These are phyloP conservation scores for Schrenkiella parvula DNA, from an alignment of 345 rosid genomes.

Conservation along the genomic window DNA sequence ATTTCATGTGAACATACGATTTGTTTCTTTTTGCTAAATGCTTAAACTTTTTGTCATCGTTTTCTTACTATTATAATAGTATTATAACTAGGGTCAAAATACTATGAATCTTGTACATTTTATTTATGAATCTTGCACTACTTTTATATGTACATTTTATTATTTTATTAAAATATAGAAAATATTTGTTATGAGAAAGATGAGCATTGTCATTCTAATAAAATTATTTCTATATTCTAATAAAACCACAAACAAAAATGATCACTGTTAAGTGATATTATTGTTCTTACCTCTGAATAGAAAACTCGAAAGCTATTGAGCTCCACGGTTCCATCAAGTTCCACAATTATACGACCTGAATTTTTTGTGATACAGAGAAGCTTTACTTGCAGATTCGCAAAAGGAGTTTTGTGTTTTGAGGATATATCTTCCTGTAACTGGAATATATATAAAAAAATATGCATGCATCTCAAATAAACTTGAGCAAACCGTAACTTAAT, in stretches of 20 bases:
- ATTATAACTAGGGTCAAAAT: too few species aligned
- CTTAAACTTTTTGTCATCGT: too few species aligned
- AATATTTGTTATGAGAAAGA: too few species aligned
- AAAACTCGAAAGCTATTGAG: slow-evolving; percentile 30
- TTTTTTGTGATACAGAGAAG: slow-evolving; percentile 3
- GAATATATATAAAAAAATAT: slow-evolving; percentile 16
- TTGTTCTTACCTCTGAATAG: slow-evolving; percentile 24
- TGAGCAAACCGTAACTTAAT: slow-evolving; percentile 14
- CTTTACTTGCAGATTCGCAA: background rate
- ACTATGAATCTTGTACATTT: too few species aligned
- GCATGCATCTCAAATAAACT: slow-evolving; percentile 4
- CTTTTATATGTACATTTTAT: too few species aligned
- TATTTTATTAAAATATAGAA: too few species aligned
- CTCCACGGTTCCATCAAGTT: slow-evolving; percentile 34
- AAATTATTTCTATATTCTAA: too few species aligned
- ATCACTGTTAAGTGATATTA: background rate
- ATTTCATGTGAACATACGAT: too few species aligned
- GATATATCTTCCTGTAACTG: slow-evolving; percentile 7
- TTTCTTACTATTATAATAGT: too few species aligned
- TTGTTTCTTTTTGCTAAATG: too few species aligned
- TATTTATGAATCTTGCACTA: too few species aligned
- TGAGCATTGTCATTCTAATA: too few species aligned
- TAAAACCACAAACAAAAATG: background rate
- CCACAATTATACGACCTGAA: slow-evolving; percentile 22
- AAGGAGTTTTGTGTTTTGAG: background rate